Evolutionary conservation across 2,329 filamentous ascomycete species (phyloP).

Genomic region (Onygenales sp.): DNA sequence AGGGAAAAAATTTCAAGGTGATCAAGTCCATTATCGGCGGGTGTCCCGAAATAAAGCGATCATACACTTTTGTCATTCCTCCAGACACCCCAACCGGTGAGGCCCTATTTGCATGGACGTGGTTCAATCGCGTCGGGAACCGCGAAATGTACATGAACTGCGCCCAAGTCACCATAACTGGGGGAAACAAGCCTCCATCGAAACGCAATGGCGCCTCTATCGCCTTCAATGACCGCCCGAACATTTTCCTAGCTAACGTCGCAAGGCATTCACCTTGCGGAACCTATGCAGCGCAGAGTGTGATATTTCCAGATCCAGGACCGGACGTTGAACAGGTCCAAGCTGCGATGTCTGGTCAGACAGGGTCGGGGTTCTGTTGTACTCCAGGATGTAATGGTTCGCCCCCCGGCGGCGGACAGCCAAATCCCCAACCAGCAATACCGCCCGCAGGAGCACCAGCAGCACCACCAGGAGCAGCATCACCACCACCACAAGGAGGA

Average conservation of each 20-base stretch:
- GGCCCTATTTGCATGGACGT: constrained; percentile 65
- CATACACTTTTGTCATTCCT: constrained; percentile 60
- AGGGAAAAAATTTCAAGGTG: constrained; percentile 60
- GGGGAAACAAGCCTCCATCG: not conserved
- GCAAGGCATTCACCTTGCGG: constrained; percentile 3
- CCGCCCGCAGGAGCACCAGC: not conserved
- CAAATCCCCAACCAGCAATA: not conserved
- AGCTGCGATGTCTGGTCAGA: not conserved
- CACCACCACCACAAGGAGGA: not conserved
- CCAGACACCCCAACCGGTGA: constrained; percentile 49
- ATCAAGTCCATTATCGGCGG: constrained; percentile 53
- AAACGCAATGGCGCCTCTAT: too few species aligned
- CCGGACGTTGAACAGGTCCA: constrained; percentile 8
- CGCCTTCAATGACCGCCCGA: constrained; percentile 4
- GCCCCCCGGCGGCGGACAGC: not conserved
- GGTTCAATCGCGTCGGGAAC: constrained; percentile 59
- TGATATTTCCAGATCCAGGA: constrained; percentile 9
- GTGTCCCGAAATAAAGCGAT: constrained; percentile 39
- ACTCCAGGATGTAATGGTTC: too few species aligned
- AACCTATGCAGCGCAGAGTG: constrained; percentile 4
- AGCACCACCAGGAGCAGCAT: not conserved
- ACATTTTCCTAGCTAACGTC: constrained; percentile 11
- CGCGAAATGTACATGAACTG: constrained; percentile 64
- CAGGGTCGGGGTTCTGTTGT: too few species aligned
- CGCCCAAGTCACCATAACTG: constrained; percentile 55